Base-by-base conservation (phyloP, 2,329 filamentous ascomycete genomes). In the Salinomyces thailandicus region DNA sequence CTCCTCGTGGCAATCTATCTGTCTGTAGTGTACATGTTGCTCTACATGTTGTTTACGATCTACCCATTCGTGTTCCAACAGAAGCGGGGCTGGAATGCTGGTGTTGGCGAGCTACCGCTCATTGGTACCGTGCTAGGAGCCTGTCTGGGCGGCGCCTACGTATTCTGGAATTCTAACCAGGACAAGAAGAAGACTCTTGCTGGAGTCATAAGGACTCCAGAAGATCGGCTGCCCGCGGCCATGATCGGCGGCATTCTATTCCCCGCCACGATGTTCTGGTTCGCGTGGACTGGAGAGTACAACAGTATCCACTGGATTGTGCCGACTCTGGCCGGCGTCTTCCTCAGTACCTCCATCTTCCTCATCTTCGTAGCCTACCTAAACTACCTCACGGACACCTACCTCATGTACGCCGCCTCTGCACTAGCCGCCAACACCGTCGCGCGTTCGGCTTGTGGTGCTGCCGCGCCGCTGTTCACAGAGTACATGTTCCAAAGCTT, bases 1-100 rank as follows among this genome's bases (percentile, higher is more conserved):
- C 60, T 73, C 34, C 54, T 70, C 3, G 62, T 63, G 37, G 70
- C 71, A 11, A 50, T 74, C 18, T 75, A 74, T 46, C 59, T 73
- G 48, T 62, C 64, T 2, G 60, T 74, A 8, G 67, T 73, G 3
- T 74, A 73, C 41, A 64, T 59, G 5, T 57, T 72, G 1, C 56
- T 71, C 6, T 73, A 73, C 52, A 75, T 76, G 71, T 62, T 76
- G 8, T 75, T 76, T 53, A 67, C 60, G 15, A 73, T 73, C 38
- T 75, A 75, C 36, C 69, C 66, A 3, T 66, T 71, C 35, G 63
- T 66, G 13, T 71, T 66, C 36, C 41, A 56, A 26, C 55, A 67
- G 38, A 38, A 61, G 14, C 62, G 68, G 7, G 60, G 60, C 12
- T 71, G 62, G 60, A 54, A 51, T 11, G 36, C 43, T 18, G 50